phyloP scores from a whole-genome alignment of 768 basidiomycete species.

The Phanerochaete carnosa region DNA sequence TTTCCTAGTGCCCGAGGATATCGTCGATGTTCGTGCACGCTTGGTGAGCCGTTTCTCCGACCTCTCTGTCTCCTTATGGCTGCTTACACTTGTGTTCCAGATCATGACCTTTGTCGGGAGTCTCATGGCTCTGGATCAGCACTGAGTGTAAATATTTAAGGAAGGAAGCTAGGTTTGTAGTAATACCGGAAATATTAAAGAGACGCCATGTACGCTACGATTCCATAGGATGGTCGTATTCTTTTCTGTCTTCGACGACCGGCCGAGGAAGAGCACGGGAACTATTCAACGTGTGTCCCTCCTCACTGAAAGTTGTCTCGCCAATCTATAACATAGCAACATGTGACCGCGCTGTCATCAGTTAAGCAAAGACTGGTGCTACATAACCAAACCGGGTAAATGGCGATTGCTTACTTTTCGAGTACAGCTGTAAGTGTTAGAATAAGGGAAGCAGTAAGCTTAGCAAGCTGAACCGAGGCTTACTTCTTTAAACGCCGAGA shows the following conservation, averaged over 20 bases:
- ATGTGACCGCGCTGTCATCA: background rate
- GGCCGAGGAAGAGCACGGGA: background rate
- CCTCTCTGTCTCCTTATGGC: background rate
- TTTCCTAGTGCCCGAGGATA: constrained; percentile 96
- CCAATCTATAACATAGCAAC: background rate
- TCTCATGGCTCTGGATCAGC: constrained; percentile 71
- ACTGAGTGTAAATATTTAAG: background rate
- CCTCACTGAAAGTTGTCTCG: background rate
- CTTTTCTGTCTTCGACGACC: background rate
- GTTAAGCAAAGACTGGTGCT: background rate
- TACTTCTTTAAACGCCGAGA: background rate
- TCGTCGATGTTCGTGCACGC: constrained; percentile 89
- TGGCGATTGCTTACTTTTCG: background rate
- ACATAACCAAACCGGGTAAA: background rate
- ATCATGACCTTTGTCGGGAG: constrained; percentile 96
- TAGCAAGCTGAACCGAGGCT: background rate
- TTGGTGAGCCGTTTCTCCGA: constrained; percentile 52
- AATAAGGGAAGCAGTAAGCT: background rate
- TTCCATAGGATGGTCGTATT: background rate
- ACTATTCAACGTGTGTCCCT: background rate
- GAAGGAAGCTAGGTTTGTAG: background rate
- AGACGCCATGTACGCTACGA: background rate
- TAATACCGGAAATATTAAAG: background rate
- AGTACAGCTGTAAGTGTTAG: background rate
- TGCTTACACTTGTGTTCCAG: constrained; percentile 33